These are phyloP conservation scores for Gloeopeniophorella convolvens DNA, from an alignment of 768 basidiomycete species.

Conservation along the genomic window DNA sequence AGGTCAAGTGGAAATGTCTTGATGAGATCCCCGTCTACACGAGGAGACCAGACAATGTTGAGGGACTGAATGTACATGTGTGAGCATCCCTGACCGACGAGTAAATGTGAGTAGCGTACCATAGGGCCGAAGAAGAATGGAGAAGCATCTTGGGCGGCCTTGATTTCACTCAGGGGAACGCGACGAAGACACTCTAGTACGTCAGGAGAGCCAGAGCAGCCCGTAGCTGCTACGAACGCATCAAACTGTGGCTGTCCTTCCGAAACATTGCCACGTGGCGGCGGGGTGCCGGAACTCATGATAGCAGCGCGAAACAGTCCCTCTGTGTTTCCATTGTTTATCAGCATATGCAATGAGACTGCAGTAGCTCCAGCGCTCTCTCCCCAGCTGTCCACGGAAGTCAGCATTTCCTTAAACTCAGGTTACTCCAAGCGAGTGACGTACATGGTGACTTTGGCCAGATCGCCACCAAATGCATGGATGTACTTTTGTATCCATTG, in stretches of 20 bases:
- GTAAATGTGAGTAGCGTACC: slow-evolving; percentile 15
- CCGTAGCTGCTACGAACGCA: slow-evolving; percentile 30
- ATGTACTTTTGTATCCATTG: slow-evolving; percentile 66
- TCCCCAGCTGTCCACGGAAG: slow-evolving; percentile 34
- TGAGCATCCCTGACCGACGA: not conserved
- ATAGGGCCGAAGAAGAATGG: slow-evolving; percentile 28
- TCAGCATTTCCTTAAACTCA: not conserved
- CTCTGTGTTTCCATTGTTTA: slow-evolving; percentile 31
- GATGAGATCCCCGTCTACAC: slow-evolving; percentile 36
- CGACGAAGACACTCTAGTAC: slow-evolving; percentile 39
- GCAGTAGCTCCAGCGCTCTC: slow-evolving; percentile 49
- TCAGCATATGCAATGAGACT: slow-evolving; percentile 36
- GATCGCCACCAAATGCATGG: slow-evolving; percentile 55
- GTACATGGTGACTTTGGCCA: slow-evolving; percentile 50
- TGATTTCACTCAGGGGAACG: slow-evolving; percentile 28
- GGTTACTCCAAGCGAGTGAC: slow-evolving; percentile 16
- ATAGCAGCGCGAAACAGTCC: slow-evolving; percentile 36
- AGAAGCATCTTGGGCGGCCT: slow-evolving; percentile 28
- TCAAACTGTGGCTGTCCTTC: slow-evolving; percentile 36
- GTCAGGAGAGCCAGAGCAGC: slow-evolving; percentile 32
- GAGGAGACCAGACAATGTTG: slow-evolving; percentile 31
- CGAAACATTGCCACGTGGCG: slow-evolving; percentile 27
- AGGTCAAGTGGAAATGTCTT: slow-evolving; percentile 28
- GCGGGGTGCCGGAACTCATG: slow-evolving; percentile 38
- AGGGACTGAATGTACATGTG: slow-evolving; percentile 25